A percentile compares a stretch with the other conserved stretches of the same genome.
Evolutionary conservation across 1,284 basidiomycete genomes (phyloP).

Genomic region (Blastosporella zonata): DNA sequence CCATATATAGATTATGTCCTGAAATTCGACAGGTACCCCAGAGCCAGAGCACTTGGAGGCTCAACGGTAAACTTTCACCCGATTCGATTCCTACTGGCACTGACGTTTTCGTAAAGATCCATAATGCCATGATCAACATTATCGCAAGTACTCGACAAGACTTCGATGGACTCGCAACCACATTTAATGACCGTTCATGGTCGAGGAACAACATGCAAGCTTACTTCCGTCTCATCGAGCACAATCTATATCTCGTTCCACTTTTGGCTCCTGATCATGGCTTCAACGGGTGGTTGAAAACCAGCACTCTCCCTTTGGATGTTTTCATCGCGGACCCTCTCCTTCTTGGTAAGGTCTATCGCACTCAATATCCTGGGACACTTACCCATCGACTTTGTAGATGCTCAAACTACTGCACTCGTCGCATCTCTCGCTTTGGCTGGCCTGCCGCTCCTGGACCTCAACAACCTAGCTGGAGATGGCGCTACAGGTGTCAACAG

Average conservation of each 20-base stretch:
- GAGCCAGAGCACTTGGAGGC: conserved; percentile 17
- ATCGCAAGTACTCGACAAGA: conserved; percentile 19
- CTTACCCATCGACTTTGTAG: conserved; percentile 5
- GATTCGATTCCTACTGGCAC: background rate
- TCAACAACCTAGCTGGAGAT: conserved; percentile 13
- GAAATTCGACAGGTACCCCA: conserved; percentile 16
- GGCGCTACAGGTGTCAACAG: conserved; percentile 5
- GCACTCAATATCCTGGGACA: background rate
- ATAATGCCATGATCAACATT: conserved; percentile 25
- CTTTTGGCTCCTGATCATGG: conserved; percentile 20
- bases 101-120: conserved; percentile 11
- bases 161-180: conserved; percentile 18
- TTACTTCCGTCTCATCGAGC: conserved; percentile 23
- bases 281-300: conserved; percentile 25
- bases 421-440: conserved; percentile 6
- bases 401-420: conserved; percentile 16
- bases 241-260: conserved; percentile 20
- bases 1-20: background rate
- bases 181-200: conserved; percentile 22
- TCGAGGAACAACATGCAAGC: conserved; percentile 22
- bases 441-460: conserved; percentile 15
- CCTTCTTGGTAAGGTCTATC: conserved; percentile 12
- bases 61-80: conserved; percentile 16
- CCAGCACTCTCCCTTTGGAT: conserved; percentile 16
- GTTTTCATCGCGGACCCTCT: conserved; percentile 12